Base-by-base conservation (phyloP, 495 filamentous ascomycete genomes). In the Penicillium flavigenum region DNA sequence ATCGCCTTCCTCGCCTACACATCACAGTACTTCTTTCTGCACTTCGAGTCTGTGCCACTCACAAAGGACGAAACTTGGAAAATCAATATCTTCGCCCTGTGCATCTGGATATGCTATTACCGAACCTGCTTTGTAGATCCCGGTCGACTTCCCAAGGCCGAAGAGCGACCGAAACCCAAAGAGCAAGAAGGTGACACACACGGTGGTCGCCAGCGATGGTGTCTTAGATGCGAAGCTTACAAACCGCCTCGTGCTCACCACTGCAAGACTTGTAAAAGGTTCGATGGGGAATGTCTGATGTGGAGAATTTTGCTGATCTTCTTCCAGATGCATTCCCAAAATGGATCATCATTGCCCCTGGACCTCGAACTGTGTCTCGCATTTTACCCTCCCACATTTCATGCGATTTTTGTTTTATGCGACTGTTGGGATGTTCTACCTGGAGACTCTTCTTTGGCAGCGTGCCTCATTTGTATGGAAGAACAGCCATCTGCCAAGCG, bases 311-410 rank as follows among this genome's bases (percentile, higher is more conserved):
- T 19, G 32, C 56, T 64, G 26, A 62, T 31, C 8, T 32, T 24
- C 20, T 22, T 36, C 19, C 54, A 91, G 87, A 70, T 98, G 94
- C 72, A 87, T 98, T 57, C 89, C 92, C 2, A 92, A 90, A 69
- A 98, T 98, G 95, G 94, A 98, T 77, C 94, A 98, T 72, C 94
- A 98, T 75, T 98, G 94, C 66, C 92, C 94, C 0, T 98, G 94
- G 94, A 97, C 92, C 2, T 74, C 77, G 43, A 97, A 95, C 69
- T 98, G 94, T 73, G 91, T 98, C 43, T 96, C 92, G 3, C 82
- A 96, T 68, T 84, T 86, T 51, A 95, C 92, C 12, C 88, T 93
- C 65, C 92, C 92, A 11, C 87, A 96, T 72, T 96, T 96, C 71
- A 68, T 94, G 16, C 92, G 92, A 49, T 96, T 97, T 72, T 74